Conservation (phyloP, 2,329 filamentous ascomycete genomes). For the Corynespora cassiicola region DNA sequence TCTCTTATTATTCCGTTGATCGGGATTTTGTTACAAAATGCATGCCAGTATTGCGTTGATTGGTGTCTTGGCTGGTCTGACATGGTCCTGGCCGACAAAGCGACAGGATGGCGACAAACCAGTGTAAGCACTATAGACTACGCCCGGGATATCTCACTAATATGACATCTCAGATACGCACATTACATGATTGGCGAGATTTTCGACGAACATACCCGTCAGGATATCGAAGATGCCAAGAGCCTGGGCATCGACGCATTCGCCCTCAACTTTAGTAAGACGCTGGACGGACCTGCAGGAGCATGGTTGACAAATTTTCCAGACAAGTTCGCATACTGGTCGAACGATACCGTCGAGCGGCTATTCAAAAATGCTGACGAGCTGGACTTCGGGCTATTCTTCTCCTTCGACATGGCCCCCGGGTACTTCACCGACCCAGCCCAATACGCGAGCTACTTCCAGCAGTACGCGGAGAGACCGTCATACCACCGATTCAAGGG, state of each 20-base stretch:
- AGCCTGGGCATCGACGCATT: conserved; percentile 43
- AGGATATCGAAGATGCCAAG: conserved; percentile 35
- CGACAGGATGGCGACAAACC: conserved; percentile 9
- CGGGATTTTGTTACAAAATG: no score
- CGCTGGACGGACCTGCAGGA: neutral
- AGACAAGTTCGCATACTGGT: conserved; percentile 26
- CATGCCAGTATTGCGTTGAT: no score
- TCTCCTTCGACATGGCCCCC: conserved; percentile 44
- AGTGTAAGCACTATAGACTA: conserved; percentile 6
- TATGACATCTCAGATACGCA: conserved; percentile 17
- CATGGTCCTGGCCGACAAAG: conserved; percentile 2
- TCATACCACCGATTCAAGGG: conserved; percentile 38
- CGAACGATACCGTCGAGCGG: conserved; percentile 28
- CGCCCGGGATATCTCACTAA: neutral
- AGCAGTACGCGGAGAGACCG: conserved; percentile 20
- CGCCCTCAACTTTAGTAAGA: conserved; percentile 39
- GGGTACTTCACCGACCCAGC: conserved; percentile 26
- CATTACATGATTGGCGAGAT: conserved; percentile 34
- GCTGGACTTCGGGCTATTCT: conserved; percentile 42
- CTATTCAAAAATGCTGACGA: conserved; percentile 41
- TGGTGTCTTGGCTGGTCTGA: conserved; percentile 8
- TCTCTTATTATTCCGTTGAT: no score
- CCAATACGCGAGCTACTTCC: conserved; percentile 33
- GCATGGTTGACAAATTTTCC: conserved; percentile 7
- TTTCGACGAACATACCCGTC: conserved; percentile 19